A percentile compares a stretch with the other conserved stretches of the same genome.
Conservation (phyloP, 202 grass and related monocot genomes). For the Schoenoplectus tabernaemontani region DNA sequence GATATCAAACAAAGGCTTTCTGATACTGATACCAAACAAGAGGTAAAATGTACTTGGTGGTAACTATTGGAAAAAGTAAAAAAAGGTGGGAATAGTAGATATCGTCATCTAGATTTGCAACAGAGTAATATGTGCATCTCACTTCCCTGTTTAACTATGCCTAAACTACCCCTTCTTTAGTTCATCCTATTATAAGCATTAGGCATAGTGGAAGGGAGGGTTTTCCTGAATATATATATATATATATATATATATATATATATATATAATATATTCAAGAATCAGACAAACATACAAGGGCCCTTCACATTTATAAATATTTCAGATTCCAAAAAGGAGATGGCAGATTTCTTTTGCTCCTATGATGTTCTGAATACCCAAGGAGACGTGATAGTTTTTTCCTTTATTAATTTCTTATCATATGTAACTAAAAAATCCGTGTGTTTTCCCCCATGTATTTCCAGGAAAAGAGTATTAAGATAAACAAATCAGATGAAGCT, state of each 20-base stretch:
- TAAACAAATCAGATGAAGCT: conserved; percentile 40
- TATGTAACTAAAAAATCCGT: neutral
- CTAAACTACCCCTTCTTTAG: neutral
- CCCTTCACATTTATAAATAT: neutral
- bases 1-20: conserved; percentile 79
- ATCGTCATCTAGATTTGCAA: neutral
- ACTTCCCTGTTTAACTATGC: neutral
- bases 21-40: conserved; percentile 54
- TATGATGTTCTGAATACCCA: neutral
- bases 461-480: conserved; percentile 54
- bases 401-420: neutral
- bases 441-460: neutral
- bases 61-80: neutral
- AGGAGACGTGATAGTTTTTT: neutral
- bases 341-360: neutral
- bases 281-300: neutral
- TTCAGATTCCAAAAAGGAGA: neutral
- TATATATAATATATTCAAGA: too few relatives aligned
- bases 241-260: too few relatives aligned
- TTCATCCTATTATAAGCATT: neutral
- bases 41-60: conserved; percentile 28
- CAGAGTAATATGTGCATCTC: neutral
- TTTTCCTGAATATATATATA: neutral
- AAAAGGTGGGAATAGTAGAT: neutral
- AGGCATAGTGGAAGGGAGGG: neutral